Evolutionary conservation across 2,329 filamentous ascomycete genomes (phyloP).

Genomic region (Tolypocladium ophioglossoides): DNA sequence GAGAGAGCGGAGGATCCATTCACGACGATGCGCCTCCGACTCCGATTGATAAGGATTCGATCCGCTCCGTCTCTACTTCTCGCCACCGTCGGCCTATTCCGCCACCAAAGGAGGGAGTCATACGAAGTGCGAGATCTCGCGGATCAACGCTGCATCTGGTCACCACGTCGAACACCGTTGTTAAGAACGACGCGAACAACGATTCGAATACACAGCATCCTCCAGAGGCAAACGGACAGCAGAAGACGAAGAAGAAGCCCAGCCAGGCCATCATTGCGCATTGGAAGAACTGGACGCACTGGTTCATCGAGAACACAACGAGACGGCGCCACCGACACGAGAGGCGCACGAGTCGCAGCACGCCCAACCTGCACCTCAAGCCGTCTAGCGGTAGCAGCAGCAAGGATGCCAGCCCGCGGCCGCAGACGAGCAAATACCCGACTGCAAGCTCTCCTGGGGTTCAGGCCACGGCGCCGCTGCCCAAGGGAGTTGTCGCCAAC

Average conservation of each 20-base stretch:
- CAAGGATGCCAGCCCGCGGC: constrained; percentile 45
- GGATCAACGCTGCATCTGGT: constrained; percentile 84
- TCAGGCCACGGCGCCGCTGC: constrained; percentile 32
- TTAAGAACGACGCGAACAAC: constrained; percentile 15
- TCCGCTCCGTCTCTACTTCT: constrained; percentile 68
- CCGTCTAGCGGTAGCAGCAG: constrained; percentile 31
- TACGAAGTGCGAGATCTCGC: constrained; percentile 59
- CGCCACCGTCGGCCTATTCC: constrained; percentile 64
- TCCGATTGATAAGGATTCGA: constrained; percentile 68
- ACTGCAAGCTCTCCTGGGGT: constrained; percentile 23
- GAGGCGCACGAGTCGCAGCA: constrained; percentile 44
- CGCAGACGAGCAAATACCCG: constrained; percentile 49
- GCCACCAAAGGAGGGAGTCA: constrained; percentile 72
- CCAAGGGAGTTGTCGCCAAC: constrained; percentile 40
- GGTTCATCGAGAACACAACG: constrained; percentile 50
- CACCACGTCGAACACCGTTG: constrained; percentile 46
- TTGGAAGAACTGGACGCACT: constrained; percentile 55
- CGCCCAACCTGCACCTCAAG: constrained; percentile 46
- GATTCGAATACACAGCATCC: constrained; percentile 11
- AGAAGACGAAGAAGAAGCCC: constrained; percentile 44
- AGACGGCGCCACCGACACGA: constrained; percentile 37
- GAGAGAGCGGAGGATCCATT: constrained; percentile 13
- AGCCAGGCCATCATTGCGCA: constrained; percentile 48
- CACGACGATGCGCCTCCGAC: constrained; percentile 46
- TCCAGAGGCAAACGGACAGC: constrained; percentile 19